Percentiles rank a stretch among this genome's conserved stretches.
phyloP scores from a whole-genome alignment of 306 rosid species.

The Macrotyloma uniflorum region DNA sequence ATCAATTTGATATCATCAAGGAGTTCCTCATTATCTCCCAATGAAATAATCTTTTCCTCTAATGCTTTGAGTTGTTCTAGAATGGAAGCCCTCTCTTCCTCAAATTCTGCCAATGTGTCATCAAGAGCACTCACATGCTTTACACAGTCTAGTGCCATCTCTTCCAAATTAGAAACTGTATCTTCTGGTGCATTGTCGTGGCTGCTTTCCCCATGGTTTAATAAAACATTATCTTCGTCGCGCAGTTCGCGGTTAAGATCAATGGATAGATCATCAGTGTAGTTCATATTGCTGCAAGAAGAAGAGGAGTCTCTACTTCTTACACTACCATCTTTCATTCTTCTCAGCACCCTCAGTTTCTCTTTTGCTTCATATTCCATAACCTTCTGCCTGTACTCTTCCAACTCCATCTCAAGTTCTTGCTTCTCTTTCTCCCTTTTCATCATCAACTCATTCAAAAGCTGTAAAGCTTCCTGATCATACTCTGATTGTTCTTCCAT shows the following conservation, averaged over 20 bases:
- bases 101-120: constrained; percentile 63
- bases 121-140: constrained; percentile 64
- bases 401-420: constrained; percentile 74
- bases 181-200: constrained; percentile 37
- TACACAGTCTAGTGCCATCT: constrained; percentile 68
- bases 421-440: constrained; percentile 80
- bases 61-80: constrained; percentile 74
- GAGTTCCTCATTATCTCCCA: constrained; percentile 55
- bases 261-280: constrained; percentile 60
- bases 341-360: constrained; percentile 52
- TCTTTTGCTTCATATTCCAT: constrained; percentile 67
- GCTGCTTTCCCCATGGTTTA: constrained; percentile 38
- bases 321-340: constrained; percentile 60
- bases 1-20: constrained; percentile 41
- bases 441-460: constrained; percentile 73
- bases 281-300: constrained; percentile 55
- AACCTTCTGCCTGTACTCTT: constrained; percentile 58
- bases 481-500: constrained; percentile 94
- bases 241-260: constrained; percentile 56
- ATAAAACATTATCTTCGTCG: constrained; percentile 48
- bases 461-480: constrained; percentile 87
- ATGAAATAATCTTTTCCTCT: constrained; percentile 64
- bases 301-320: constrained; percentile 64
- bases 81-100: constrained; percentile 73
- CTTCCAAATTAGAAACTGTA: constrained; percentile 56